These are phyloP conservation scores for Cruciata laevipes DNA, from an alignment of 257 asterid species.

Conservation along the genomic window DNA sequence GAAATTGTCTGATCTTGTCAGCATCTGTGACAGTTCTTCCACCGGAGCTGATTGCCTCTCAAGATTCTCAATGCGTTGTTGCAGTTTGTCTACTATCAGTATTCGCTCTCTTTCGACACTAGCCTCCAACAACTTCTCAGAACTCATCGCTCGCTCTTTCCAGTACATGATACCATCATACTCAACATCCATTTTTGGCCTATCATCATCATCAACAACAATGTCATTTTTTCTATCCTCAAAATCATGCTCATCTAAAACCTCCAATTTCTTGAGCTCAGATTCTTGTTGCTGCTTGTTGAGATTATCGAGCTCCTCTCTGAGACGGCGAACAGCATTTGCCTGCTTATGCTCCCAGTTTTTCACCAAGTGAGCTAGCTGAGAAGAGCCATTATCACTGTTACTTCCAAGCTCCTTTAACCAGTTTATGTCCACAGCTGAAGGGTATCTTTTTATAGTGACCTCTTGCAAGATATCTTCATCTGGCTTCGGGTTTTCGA, in stretches of 20 bases:
- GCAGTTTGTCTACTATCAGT: constrained; percentile 51
- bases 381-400: constrained; percentile 83
- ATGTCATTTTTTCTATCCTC: constrained; percentile 55
- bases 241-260: constrained; percentile 69
- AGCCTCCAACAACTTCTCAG: constrained; percentile 64
- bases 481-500: constrained; percentile 64
- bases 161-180: constrained; percentile 56
- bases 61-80: constrained; percentile 66
- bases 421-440: constrained; percentile 61
- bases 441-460: constrained; percentile 53
- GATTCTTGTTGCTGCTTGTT: constrained; percentile 77
- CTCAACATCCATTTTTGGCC: constrained; percentile 56
- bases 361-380: constrained; percentile 60
- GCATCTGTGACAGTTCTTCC: constrained; percentile 67
- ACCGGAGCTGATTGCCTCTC: constrained; percentile 80
- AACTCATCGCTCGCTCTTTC: constrained; percentile 56
- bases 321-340: constrained; percentile 64
- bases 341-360: constrained; percentile 80
- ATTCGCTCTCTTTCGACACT: constrained; percentile 47
- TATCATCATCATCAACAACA: constrained; percentile 34
- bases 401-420: constrained; percentile 63
- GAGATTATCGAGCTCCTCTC: constrained; percentile 78
- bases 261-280: constrained; percentile 81
- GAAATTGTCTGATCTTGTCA: constrained; percentile 78
- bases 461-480: constrained; percentile 82